Base-by-base conservation (phyloP, 2,329 filamentous ascomycete species). In the Fusarium pseudoanthophilum region DNA sequence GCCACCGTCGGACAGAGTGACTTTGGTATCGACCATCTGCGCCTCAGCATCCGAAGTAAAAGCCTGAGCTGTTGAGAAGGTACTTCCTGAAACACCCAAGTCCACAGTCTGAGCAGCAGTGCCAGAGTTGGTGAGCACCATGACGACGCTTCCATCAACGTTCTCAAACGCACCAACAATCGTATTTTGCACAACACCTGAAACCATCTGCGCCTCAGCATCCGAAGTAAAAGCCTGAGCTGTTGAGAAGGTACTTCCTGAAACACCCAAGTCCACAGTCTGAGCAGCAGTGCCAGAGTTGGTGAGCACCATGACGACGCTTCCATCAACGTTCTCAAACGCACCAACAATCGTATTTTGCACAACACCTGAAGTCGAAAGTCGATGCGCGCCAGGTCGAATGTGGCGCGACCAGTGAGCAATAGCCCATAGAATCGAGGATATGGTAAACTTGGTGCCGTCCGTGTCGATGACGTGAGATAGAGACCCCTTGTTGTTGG, bases 1-100 rank as follows among this genome's bases (percentile, higher is more conserved):
- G 4, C n/a, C 3, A 5, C 5, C 11, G 4, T 2, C 21, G 9
- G 30, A 34, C 4, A 34, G 8, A 24, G n/a, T 24, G 2, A 51
- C 30, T 8, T 34, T 20, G 2, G 30, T 51, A 2, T 51, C n/a
- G 2, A 24, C 30, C 48, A 51, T 51, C 30, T 51, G 48, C 4
- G 48, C 30, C 11, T 51, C 21, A 24, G n/a, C 30, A 34, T 51
- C 1, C 16, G 48, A 51, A 24, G 30, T 51, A 8, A 51, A 51
- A 51, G 48, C 48, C 8, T 51, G 48, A 15, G 48, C 48, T 24
- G 30, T 34, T 11, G 48, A 24, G 11, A 51, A 51, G 2, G 11
- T 24, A 34, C 48, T 51, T 7, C 30, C 48, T 1, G 48, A 20
- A 10, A 51, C 48, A 24, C 48, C 11, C 11, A 51, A 2, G 16